These are phyloP conservation scores for Backusella morwellensis DNA, from an alignment of 192 early-diverging fungal species.

Conservation along the genomic window DNA sequence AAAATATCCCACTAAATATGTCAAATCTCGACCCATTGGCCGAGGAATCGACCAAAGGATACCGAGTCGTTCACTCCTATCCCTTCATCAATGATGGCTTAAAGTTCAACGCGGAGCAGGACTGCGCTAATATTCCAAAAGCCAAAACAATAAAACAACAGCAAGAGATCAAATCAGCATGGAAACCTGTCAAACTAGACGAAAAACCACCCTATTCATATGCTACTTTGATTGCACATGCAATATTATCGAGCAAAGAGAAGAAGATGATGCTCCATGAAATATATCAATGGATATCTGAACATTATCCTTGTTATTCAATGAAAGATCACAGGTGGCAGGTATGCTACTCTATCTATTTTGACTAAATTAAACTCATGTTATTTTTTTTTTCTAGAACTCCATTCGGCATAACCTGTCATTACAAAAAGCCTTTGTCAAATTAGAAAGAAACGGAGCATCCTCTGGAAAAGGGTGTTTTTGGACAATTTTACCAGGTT, in stretches of 20 bases:
- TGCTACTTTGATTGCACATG: constrained; percentile 79
- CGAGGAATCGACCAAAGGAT: background rate
- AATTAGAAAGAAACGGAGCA: constrained; percentile 56
- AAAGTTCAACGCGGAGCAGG: background rate
- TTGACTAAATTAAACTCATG: background rate
- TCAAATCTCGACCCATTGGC: background rate
- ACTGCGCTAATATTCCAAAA: background rate
- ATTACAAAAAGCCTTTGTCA: constrained; percentile 76
- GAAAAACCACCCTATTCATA: constrained; percentile 77
- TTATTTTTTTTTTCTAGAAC: constrained; percentile 58
- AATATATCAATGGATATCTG: constrained; percentile 80
- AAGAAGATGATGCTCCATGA: constrained; percentile 71
- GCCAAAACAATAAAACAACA: background rate
- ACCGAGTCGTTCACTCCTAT: background rate
- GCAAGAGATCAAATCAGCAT: constrained; percentile 12
- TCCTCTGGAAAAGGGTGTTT: constrained; percentile 61
- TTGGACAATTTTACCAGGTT: constrained; percentile 48
- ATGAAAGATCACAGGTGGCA: constrained; percentile 73
- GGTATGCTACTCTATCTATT: constrained; percentile 40
- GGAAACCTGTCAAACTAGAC: constrained; percentile 29
- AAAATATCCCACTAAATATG: background rate
- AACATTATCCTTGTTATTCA: constrained; percentile 69
- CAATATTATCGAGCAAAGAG: constrained; percentile 59
- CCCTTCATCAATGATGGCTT: background rate
- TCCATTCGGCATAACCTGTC: constrained; percentile 89